phyloP scores from a whole-genome alignment of 1,139 yeast genomes.

The Lodderomyces jiufengensis region DNA sequence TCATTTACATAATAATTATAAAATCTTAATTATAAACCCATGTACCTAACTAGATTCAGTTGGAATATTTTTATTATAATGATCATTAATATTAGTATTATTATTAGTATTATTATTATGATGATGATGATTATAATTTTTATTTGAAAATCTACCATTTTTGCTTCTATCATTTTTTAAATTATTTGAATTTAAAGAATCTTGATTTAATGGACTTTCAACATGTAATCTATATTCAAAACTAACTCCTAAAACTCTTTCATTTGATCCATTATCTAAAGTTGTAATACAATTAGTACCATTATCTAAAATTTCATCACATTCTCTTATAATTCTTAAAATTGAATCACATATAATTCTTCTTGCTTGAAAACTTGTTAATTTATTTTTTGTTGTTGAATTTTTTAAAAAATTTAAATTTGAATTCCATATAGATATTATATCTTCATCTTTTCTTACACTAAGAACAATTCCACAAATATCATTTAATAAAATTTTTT shows the following conservation, averaged over 20 bases:
- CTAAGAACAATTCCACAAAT: conserved; percentile 52
- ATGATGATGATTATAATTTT: conserved; percentile 2
- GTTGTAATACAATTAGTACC: conserved; percentile 33
- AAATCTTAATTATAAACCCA: too few species aligned
- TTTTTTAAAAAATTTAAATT: conserved; percentile 34
- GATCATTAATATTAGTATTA: neutral
- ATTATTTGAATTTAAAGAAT: neutral
- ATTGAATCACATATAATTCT: conserved; percentile 49
- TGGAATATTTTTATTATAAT: neutral
- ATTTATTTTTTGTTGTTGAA: conserved; percentile 19
- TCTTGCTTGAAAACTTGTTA: conserved; percentile 46
- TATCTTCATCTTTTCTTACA: conserved; percentile 49
- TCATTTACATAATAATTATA: too few species aligned
- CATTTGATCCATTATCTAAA: conserved; percentile 34
- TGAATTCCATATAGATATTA: conserved; percentile 53
- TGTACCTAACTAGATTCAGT: conserved; percentile 2
- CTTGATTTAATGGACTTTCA: conserved; percentile 16
- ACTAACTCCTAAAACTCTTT: conserved; percentile 42
- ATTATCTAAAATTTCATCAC: conserved; percentile 38
- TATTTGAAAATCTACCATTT: neutral
- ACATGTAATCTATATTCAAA: conserved; percentile 47
- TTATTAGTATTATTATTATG: neutral
- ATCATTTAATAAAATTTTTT: conserved; percentile 39
- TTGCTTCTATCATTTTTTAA: too few species aligned
- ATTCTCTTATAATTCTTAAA: conserved; percentile 45